Evolutionary conservation across 1,284 basidiomycete genomes (phyloP).

Genomic region (Leccinum fallax): DNA sequence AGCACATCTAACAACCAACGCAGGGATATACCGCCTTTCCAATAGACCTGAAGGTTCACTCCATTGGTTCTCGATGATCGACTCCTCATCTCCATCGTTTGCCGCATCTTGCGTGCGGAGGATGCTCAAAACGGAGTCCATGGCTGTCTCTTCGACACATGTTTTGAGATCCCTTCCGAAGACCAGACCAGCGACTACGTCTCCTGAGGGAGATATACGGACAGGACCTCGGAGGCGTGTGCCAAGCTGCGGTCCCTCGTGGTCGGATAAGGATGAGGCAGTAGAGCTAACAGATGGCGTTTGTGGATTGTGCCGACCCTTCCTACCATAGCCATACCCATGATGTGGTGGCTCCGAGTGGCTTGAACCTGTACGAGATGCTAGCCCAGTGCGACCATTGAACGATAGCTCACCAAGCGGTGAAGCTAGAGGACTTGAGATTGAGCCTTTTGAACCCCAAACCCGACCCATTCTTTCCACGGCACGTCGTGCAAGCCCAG

Average conservation of each 20-base stretch:
- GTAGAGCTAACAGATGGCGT: conserved; percentile 58
- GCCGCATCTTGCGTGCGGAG: conserved; percentile 25
- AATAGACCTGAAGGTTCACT: conserved; percentile 39
- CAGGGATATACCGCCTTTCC: conserved; percentile 64
- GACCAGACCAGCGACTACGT: conserved; percentile 52
- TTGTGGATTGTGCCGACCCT: conserved; percentile 54
- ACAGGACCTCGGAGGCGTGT: conserved; percentile 55
- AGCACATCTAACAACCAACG: conserved; percentile 74
- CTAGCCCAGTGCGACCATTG: conserved; percentile 29
- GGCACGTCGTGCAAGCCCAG: conserved; percentile 72
- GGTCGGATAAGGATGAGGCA: conserved; percentile 53
- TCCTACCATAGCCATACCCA: conserved; percentile 26
- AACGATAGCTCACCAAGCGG: conserved; percentile 38
- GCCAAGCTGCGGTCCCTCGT: conserved; percentile 62
- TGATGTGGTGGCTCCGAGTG: conserved; percentile 23
- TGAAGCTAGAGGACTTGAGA: conserved; percentile 43
- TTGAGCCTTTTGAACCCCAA: conserved; percentile 53
- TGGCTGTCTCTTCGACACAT: conserved; percentile 65
- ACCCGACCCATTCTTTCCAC: conserved; percentile 74
- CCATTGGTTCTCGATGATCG: conserved; percentile 15
- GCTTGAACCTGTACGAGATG: conserved; percentile 43
- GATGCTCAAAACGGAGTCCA: conserved; percentile 33
- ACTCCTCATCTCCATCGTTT: conserved; percentile 21
- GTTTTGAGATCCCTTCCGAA: conserved; percentile 62
- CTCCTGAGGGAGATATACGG: conserved; percentile 37